phyloP scores from a whole-genome alignment of 352 stramenopile genomes.

The Globisporangium spiculum region DNA sequence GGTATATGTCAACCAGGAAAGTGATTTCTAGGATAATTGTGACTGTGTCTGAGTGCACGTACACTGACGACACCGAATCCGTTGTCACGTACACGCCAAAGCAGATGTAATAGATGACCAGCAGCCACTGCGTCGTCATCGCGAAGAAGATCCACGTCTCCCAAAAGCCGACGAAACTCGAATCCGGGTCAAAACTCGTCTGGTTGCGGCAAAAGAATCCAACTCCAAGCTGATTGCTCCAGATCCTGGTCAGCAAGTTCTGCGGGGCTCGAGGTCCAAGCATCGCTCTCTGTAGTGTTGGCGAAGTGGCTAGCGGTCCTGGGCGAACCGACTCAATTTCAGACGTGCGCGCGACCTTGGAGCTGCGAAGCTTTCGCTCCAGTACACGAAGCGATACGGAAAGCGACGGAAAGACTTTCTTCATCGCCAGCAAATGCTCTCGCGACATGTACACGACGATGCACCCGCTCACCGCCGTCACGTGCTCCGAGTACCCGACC shows the following conservation, averaged over 20 bases:
- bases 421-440: slow-evolving; percentile 46
- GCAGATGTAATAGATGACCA: slow-evolving; percentile 52
- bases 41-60: slow-evolving; percentile 26
- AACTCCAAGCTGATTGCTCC: not conserved
- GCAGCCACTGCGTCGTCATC: slow-evolving; percentile 35
- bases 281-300: not conserved
- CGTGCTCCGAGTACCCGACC: slow-evolving; percentile 34
- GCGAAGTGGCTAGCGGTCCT: not conserved
- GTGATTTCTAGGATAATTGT: slow-evolving; percentile 38
- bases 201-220: not conserved
- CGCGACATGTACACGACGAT: slow-evolving; percentile 49
- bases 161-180: slow-evolving; percentile 42
- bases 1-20: slow-evolving; percentile 49
- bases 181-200: slow-evolving; percentile 49
- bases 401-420: slow-evolving; percentile 28
- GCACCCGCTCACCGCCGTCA: slow-evolving; percentile 47
- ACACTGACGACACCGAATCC: slow-evolving; percentile 6
- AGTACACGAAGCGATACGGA: slow-evolving; percentile 25
- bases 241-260: not conserved
- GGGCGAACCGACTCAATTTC: slow-evolving; percentile 28
- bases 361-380: slow-evolving; percentile 27
- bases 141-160: slow-evolving; percentile 41
- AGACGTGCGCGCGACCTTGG: slow-evolving; percentile 27
- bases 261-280: not conserved
- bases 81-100: slow-evolving; percentile 27